Evolutionary conservation across 2,329 filamentous ascomycete genomes (phyloP).

Genomic region (Rhynchosporium graminicola): DNA sequence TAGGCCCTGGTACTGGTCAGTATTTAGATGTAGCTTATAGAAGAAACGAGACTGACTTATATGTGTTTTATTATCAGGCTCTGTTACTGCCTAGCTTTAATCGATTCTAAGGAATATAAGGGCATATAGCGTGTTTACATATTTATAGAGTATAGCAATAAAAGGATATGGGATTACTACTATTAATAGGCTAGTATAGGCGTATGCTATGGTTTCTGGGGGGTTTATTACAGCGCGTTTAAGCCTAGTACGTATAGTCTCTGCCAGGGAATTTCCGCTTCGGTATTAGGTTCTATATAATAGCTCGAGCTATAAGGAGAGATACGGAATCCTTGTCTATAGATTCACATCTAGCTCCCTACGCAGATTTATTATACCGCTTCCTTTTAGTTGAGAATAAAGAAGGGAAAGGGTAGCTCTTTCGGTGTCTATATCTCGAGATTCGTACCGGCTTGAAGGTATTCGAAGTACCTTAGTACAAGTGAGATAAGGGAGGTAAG

Average conservation of each 20-base stretch:
- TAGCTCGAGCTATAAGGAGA: constrained; percentile 19
- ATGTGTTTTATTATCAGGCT: too few relatives aligned
- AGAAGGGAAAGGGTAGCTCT: constrained; percentile 78
- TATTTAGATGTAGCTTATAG: too few relatives aligned
- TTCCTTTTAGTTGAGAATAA: constrained; percentile 66
- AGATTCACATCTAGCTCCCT: constrained; percentile 46
- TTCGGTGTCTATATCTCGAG: constrained; percentile 49
- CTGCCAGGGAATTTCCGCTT: constrained; percentile 47
- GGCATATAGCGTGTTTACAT: too few relatives aligned
- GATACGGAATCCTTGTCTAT: constrained; percentile 48
- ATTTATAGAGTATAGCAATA: too few relatives aligned
- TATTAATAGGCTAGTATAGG: constrained; percentile 42
- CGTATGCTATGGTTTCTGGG: constrained; percentile 88
- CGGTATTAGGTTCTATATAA: constrained; percentile 36
- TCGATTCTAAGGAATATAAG: too few relatives aligned
- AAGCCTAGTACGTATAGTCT: constrained; percentile 65
- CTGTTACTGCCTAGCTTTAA: too few relatives aligned
- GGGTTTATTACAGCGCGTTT: too few relatives aligned
- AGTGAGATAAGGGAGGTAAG: constrained; percentile 25
- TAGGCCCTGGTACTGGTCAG: too few relatives aligned
- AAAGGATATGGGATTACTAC: too few relatives aligned
- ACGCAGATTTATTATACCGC: constrained; percentile 43
- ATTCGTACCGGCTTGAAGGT: constrained; percentile 24
- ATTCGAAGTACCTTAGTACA: constrained; percentile 21
- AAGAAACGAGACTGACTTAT: too few relatives aligned